Base-by-base conservation (phyloP, 176 grass and related monocot genomes). In the Oryza glumipatula region DNA sequence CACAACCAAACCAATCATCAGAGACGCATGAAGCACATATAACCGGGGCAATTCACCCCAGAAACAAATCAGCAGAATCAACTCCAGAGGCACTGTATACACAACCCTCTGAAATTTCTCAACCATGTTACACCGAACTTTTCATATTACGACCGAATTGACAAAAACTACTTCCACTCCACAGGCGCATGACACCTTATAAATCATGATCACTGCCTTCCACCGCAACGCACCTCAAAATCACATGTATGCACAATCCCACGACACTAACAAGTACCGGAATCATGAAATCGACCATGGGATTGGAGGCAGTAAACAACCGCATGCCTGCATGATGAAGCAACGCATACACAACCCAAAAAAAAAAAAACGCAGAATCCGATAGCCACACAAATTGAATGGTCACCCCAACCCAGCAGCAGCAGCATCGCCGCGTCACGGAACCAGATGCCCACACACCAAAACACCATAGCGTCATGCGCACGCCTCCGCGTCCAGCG, bases 381-480 rank as follows among this genome's bases (percentile, higher is more conserved):
- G 67, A 24, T 28, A 79, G 46, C 44, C 14, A 8, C 69, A 74
- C 14, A 32, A 44, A 11, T 2, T 15, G 68, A 51, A 66, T 19
- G 43, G 43, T 39, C 35, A 61, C 30, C 48, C 9, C 24, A 26
- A 41, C 71, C 87, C 68, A 28, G 15, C n/a, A 24, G 54, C 82
- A 80, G 54, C 82, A 80, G 39, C 38, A 41, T 48, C n/a, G 54
- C 28, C n/a, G 72, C 82, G 28, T 76, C 19, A 61, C 45, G 36
- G 21, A 30, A 48, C 19, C 63, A 19, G 14, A 6, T 48, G 8
- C 19, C 9, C 58, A 63, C n/a, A 32, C 11, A 0, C 63, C 28
- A 26, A 30, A 30, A 30, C 28, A 30, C 30, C 11, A 30, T 21
- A 22, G 76, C 47, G 74, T 78, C 68, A 54, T 24, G 63, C 74